A percentile compares a stretch with the other conserved stretches of the same genome.
Conservation (phyloP, 208 protist genomes). For the Acanthamoeba lenticulata region DNA sequence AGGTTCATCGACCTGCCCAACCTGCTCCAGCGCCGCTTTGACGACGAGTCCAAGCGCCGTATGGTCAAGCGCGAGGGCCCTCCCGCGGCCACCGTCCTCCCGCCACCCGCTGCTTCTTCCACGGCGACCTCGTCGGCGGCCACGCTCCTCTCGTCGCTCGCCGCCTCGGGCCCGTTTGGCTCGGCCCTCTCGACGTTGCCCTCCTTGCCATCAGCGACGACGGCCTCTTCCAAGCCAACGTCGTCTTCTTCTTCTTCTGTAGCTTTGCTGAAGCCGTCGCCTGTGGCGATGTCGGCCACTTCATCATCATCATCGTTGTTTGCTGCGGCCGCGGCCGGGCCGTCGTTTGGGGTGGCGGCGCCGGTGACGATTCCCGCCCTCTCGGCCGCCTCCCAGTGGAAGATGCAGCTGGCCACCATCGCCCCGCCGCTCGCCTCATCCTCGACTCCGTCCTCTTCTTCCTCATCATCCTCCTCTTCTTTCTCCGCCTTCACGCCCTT, state of each 20-base stretch:
- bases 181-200: background rate
- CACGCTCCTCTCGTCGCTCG: background rate
- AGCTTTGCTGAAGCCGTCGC: background rate
- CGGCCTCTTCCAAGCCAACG: background rate
- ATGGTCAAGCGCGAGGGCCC: constrained; percentile 21
- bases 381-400: background rate
- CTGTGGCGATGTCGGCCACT: background rate
- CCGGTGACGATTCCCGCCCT: background rate
- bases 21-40: constrained; percentile 4
- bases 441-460: background rate
- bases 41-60: constrained; percentile 11
- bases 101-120: background rate
- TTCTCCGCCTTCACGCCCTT: background rate
- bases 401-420: constrained; percentile 26
- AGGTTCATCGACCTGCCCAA: constrained; percentile 24
- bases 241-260: background rate
- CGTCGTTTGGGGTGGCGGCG: background rate
- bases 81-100: background rate
- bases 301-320: background rate
- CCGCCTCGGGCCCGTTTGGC: background rate
- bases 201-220: background rate
- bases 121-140: background rate
- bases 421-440: background rate
- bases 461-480: background rate
- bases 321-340: background rate